These are phyloP conservation scores for Onygena corvina DNA, from an alignment of 2,329 filamentous ascomycete species.

Conservation along the genomic window DNA sequence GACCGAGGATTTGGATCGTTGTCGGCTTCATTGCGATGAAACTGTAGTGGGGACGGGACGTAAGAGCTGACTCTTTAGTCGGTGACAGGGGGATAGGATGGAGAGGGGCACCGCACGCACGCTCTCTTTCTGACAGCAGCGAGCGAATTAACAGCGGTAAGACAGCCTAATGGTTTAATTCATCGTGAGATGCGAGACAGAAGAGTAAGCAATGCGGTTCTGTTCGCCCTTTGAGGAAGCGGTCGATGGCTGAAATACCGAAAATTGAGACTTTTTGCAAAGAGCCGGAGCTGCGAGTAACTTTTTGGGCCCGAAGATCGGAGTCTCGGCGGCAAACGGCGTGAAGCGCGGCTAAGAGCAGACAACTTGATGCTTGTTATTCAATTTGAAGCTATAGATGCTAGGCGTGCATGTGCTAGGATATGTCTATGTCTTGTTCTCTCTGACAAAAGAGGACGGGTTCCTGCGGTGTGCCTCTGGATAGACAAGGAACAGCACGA, in stretches of 20 bases:
- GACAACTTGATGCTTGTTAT: no score
- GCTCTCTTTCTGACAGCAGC: neutral
- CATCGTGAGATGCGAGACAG: neutral
- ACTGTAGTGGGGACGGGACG: neutral
- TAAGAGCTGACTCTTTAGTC: no score
- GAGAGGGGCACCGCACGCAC: conserved; percentile 6
- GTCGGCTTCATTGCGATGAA: conserved; percentile 34
- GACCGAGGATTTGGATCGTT: conserved; percentile 70
- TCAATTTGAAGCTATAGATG: no score
- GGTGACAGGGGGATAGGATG: conserved; percentile 5
- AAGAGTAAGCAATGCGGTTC: neutral
- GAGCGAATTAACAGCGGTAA: neutral
- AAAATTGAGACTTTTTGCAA: neutral
- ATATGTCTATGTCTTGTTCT: no score
- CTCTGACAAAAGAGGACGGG: no score
- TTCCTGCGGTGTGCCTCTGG: no score
- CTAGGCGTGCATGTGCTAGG: no score
- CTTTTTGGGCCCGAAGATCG: neutral
- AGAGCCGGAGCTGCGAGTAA: neutral
- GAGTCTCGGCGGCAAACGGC: neutral
- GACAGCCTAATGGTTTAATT: neutral
- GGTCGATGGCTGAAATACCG: neutral
- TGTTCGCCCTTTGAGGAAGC: no score
- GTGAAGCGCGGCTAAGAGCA: no score
- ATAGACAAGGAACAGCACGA: neutral